Evolutionary conservation across 2,329 filamentous ascomycete genomes (phyloP), one percentile per base, ranked within the genome.

Genomic region (Hymenoscyphus repandus): DNA sequence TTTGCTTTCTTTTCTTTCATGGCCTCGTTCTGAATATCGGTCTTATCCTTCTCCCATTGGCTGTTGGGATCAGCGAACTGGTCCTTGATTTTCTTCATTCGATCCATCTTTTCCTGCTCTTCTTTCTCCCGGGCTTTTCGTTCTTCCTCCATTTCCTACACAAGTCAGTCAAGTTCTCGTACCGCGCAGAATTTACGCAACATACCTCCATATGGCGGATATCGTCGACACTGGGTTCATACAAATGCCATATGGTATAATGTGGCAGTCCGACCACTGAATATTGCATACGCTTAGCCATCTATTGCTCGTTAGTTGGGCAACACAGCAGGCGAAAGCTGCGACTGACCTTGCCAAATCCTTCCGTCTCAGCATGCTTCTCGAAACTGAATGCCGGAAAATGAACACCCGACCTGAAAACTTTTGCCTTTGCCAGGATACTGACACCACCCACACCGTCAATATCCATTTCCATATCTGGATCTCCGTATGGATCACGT

Each of bases 391-490:
- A 99, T 1, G 93, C 93, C 2, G 93, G 93, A 72, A 99, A 99
- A 70, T 99, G 93, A 32, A 95, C 92, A 39, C 93, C 93, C 41
- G 88, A 86, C 55, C 93, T 83, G 75, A 99, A 99, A 0, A 99
- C 93, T 62, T 86, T 87, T 1, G 93, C 93, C 71, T 97, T 99
- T 41, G 93, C 92, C 61, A 99, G 72, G 63, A 99, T 99, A 72
- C 90, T 96, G 62, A 99, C 93, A 71, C 93, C 93, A 45, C 93
- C 92, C 42, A 99, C 91, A 59, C 93, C 93, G 62, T 99, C 93
- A 62, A 99, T 92, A 64, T 99, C 93, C 93, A 99, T 97, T 68
- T 99, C 93, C 86, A 97, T 96, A 66, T 99, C 93, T 17, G 92
- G 92, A 66, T 99, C 93, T 36, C 93, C 93, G 64, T 95, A 97